A percentile compares a stretch with the other conserved stretches of the same genome.
Conservation (phyloP, 805 yeast species). For the Suhomyces emberorum region DNA sequence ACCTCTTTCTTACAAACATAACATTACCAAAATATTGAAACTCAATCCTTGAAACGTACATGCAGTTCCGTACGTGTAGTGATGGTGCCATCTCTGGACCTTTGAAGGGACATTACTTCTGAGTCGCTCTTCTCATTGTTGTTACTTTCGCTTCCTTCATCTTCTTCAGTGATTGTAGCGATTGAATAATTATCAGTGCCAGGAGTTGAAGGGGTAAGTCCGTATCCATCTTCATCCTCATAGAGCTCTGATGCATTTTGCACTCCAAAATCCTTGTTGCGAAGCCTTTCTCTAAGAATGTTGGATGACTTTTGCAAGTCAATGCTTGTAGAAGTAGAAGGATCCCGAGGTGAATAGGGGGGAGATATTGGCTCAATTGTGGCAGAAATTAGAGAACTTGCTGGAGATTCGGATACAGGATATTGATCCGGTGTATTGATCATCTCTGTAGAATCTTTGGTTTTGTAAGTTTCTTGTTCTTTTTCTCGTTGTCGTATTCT, state of each 20-base stretch:
- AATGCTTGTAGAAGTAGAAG: not conserved
- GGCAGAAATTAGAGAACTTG: not conserved
- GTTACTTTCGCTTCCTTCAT: no score
- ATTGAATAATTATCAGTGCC: not conserved
- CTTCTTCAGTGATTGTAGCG: not conserved
- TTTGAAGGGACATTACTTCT: no score
- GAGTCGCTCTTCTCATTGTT: no score
- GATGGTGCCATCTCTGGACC: no score
- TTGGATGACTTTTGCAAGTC: not conserved
- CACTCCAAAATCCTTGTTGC: constrained; percentile 1
- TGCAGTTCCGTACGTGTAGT: no score
- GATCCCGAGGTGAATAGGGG: constrained; percentile 2
- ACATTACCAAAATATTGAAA: no score
- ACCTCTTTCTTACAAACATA: no score
- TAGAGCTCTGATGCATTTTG: constrained; percentile 1
- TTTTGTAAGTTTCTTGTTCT: not conserved
- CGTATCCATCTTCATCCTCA: constrained; percentile 8
- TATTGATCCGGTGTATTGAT: no score
- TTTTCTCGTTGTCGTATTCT: not conserved
- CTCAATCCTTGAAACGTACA: no score
- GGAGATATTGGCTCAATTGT: constrained; percentile 2
- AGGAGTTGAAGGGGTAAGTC: not conserved
- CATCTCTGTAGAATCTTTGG: no score
- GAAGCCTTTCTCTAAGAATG: constrained; percentile 1
- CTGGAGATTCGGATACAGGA: not conserved